These are phyloP conservation scores for Boletellus sp. DNA, from an alignment of 768 basidiomycete species.

Conservation along the genomic window DNA sequence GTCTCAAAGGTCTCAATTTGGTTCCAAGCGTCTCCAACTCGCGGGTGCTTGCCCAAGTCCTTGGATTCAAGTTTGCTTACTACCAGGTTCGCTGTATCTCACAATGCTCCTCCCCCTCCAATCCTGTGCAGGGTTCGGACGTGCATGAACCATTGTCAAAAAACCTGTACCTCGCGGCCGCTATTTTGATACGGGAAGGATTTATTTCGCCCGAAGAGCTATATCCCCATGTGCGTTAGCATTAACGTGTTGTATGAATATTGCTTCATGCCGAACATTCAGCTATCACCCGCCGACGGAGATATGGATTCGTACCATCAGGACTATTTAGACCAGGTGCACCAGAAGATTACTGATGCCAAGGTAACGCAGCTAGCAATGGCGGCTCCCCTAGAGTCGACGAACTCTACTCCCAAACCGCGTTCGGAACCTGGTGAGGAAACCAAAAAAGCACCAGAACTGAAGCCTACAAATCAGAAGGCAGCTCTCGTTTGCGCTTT, in stretches of 20 bases:
- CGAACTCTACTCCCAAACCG: slow-evolving; percentile 39
- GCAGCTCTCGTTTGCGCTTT: slow-evolving; percentile 72
- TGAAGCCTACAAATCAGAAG: slow-evolving; percentile 68
- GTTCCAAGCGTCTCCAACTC: slow-evolving; percentile 36
- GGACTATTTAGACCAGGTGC: slow-evolving; percentile 61
- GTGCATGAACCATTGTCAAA: slow-evolving; percentile 60
- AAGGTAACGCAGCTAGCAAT: slow-evolving; percentile 76
- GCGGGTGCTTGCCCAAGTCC: slow-evolving; percentile 78
- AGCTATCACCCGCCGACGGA: slow-evolving; percentile 74
- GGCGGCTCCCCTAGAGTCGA: slow-evolving; percentile 75
- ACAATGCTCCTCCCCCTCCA: slow-evolving; percentile 8
- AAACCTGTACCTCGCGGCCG: slow-evolving; percentile 76
- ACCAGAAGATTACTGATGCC: slow-evolving; percentile 62
- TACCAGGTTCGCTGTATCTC: slow-evolving; percentile 65
- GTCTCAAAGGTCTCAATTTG: slow-evolving; percentile 5
- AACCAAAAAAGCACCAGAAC: slow-evolving; percentile 33
- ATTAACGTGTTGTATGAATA: neutral
- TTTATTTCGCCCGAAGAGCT: slow-evolving; percentile 85
- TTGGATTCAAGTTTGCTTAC: slow-evolving; percentile 96
- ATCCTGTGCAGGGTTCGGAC: slow-evolving; percentile 46
- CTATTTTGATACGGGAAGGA: slow-evolving; percentile 85
- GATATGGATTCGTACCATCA: slow-evolving; percentile 68
- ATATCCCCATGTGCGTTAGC: slow-evolving; percentile 77
- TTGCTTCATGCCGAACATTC: slow-evolving; percentile 9
- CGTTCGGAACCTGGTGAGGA: slow-evolving; percentile 37